Evolutionary conservation across 2,329 filamentous ascomycete species (phyloP).

Genomic region (Biscogniauxia mediterranea): DNA sequence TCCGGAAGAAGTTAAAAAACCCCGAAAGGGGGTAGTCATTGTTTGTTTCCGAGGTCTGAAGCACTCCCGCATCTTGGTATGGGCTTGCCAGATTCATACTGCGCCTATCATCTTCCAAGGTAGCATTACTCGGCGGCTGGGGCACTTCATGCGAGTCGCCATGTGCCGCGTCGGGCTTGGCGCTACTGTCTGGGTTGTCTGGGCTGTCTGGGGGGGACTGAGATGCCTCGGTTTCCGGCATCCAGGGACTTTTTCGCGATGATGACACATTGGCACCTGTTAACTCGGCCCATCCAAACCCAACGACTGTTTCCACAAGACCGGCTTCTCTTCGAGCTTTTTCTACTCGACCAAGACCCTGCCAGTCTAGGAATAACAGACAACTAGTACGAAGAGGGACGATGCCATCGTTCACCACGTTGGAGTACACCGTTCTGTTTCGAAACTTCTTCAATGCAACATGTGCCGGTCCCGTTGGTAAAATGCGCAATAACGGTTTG

Average conservation of each 20-base stretch:
- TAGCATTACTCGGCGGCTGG: slow-evolving; percentile 65
- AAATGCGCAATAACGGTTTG: slow-evolving; percentile 83
- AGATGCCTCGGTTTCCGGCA: slow-evolving; percentile 35
- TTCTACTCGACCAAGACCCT: slow-evolving; percentile 86
- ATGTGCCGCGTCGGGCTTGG: slow-evolving; percentile 29
- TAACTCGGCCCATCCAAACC: slow-evolving; percentile 92
- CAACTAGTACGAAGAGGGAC: slow-evolving; percentile 94
- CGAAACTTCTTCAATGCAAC: slow-evolving; percentile 82
- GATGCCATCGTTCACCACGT: slow-evolving; percentile 96
- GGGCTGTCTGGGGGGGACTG: slow-evolving; percentile 28
- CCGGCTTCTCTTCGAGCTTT: slow-evolving; percentile 92
- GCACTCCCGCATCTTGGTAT: slow-evolving; percentile 28
- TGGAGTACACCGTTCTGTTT: slow-evolving; percentile 90
- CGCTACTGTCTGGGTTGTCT: slow-evolving; percentile 34
- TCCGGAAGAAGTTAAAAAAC: slow-evolving; percentile 74
- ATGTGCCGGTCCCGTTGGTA: slow-evolving; percentile 90
- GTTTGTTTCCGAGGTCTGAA: slow-evolving; percentile 33
- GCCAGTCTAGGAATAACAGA: slow-evolving; percentile 95
- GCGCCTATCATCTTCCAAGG: slow-evolving; percentile 63
- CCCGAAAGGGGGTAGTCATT: slow-evolving; percentile 55
- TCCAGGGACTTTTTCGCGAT: slow-evolving; percentile 46
- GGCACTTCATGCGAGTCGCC: slow-evolving; percentile 60
- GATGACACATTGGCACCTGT: slow-evolving; percentile 65
- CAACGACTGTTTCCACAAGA: slow-evolving; percentile 86
- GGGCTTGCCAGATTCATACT: slow-evolving; percentile 49